These are phyloP conservation scores for Pleodorina starrii DNA, from an alignment of 139 green algal genomes.

Conservation along the genomic window DNA sequence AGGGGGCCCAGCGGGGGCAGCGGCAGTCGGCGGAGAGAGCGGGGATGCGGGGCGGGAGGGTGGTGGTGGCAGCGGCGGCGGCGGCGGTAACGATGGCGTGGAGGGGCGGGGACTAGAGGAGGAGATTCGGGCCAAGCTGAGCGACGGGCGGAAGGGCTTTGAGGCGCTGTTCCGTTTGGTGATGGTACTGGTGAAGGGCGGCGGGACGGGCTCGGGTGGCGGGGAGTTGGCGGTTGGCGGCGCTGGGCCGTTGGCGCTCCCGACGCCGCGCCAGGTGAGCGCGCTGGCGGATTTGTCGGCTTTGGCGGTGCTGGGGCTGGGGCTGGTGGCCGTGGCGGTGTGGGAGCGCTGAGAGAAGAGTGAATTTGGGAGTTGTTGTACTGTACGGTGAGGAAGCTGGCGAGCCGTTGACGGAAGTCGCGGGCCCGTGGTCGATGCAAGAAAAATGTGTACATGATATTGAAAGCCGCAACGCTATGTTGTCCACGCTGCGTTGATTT, in stretches of 20 bases:
- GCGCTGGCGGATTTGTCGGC: slow-evolving; percentile 19
- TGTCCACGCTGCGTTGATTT: no score
- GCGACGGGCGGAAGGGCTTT: neutral
- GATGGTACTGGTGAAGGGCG: neutral
- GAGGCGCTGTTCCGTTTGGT: neutral
- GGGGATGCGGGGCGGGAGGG: no score
- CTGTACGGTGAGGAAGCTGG: neutral
- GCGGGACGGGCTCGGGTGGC: neutral
- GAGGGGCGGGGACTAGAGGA: neutral
- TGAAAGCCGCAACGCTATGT: no score
- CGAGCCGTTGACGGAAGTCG: neutral
- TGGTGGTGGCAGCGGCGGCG: neutral
- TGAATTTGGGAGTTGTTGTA: neutral
- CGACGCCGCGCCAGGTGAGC: neutral
- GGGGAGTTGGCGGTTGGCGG: neutral
- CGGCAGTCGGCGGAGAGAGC: neutral
- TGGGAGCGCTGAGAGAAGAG: neutral
- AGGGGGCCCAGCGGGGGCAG: no score
- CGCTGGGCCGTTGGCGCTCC: neutral
- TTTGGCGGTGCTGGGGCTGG: neutral
- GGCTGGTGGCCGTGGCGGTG: neutral
- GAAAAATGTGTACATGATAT: no score
- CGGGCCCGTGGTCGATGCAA: no score
- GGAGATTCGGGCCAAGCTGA: no score
- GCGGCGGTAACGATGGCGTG: neutral